Evolutionary conservation across 2,329 filamentous ascomycete genomes (phyloP).

Genomic region (Zymoseptoria crescenta): DNA sequence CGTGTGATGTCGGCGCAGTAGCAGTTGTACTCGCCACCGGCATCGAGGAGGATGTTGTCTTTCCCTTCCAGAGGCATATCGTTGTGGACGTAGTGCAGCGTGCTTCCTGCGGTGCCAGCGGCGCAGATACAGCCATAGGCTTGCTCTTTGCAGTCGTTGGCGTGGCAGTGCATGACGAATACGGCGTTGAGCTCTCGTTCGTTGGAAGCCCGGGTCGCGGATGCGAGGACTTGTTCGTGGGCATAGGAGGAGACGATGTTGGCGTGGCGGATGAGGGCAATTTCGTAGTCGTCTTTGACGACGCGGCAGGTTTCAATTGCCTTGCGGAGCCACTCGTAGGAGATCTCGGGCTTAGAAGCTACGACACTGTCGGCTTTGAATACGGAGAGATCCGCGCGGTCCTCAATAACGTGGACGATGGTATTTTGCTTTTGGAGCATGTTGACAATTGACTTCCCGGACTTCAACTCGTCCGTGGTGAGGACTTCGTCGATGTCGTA

Average conservation of each 20-base stretch:
- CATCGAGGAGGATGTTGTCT: conserved; percentile 75
- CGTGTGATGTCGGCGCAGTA: conserved; percentile 62
- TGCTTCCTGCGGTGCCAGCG: conserved; percentile 69
- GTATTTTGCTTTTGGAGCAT: conserved; percentile 28
- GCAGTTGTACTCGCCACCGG: conserved; percentile 53
- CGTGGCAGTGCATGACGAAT: conserved; percentile 70
- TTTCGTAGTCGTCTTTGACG: conserved; percentile 76
- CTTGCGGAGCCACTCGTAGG: conserved; percentile 47
- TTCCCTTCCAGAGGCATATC: conserved; percentile 61
- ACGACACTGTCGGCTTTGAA: conserved; percentile 54
- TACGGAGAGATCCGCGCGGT: conserved; percentile 51
- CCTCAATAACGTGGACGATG: conserved; percentile 67
- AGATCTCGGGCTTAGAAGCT: conserved; percentile 57
- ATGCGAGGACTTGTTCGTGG: conserved; percentile 62
- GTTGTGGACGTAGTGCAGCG: conserved; percentile 81
- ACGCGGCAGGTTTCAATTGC: conserved; percentile 77
- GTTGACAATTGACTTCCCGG: conserved; percentile 53
- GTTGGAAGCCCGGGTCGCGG: conserved; percentile 58
- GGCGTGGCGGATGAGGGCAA: conserved; percentile 73
- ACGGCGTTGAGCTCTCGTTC: conserved; percentile 77
- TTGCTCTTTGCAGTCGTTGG: conserved; percentile 69
- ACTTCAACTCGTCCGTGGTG: conserved; percentile 58
- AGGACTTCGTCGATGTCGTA: conserved; percentile 51
- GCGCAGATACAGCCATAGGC: conserved; percentile 85
- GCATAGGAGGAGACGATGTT: conserved; percentile 72